Evolutionary conservation across 1,139 yeast species (phyloP).

Genomic region (Saccharomyces hybrid): DNA sequence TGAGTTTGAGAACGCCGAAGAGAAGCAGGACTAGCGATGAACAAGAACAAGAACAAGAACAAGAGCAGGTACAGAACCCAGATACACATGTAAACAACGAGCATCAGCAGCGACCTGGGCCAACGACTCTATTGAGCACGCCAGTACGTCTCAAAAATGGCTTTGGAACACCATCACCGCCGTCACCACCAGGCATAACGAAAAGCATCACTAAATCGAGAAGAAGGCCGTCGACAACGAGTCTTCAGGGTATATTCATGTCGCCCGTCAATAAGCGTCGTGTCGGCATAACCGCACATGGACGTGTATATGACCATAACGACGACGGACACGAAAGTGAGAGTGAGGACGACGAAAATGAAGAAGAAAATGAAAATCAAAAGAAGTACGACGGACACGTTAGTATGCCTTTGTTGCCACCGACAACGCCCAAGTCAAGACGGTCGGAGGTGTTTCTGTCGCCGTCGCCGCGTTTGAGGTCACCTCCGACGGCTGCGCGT

Average conservation of each 20-base stretch:
- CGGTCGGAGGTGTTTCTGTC: slow-evolving; percentile 26
- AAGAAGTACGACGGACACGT: neutral
- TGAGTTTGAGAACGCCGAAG: neutral
- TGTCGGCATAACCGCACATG: slow-evolving; percentile 4
- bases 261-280: slow-evolving; percentile 1
- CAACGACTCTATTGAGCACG: neutral
- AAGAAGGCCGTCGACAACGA: neutral
- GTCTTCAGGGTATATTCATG: slow-evolving; percentile 1
- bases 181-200: neutral
- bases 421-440: slow-evolving; percentile 34
- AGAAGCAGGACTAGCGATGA: neutral
- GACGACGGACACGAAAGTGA: slow-evolving; percentile 12
- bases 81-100: neutral
- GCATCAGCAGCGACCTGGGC: neutral
- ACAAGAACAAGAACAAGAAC: neutral
- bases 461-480: slow-evolving; percentile 35
- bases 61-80: neutral
- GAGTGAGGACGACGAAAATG: neutral
- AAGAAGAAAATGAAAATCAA: slow-evolving; percentile 10
- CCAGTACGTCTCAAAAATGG: neutral
- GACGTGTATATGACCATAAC: slow-evolving; percentile 11
- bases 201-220: neutral
- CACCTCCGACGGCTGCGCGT: slow-evolving; percentile 28
- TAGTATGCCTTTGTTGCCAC: slow-evolving; percentile 20
- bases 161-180: neutral